phyloP scores from a whole-genome alignment of 805 yeast genomes.

The Blastobotrys chiropterorum region DNA sequence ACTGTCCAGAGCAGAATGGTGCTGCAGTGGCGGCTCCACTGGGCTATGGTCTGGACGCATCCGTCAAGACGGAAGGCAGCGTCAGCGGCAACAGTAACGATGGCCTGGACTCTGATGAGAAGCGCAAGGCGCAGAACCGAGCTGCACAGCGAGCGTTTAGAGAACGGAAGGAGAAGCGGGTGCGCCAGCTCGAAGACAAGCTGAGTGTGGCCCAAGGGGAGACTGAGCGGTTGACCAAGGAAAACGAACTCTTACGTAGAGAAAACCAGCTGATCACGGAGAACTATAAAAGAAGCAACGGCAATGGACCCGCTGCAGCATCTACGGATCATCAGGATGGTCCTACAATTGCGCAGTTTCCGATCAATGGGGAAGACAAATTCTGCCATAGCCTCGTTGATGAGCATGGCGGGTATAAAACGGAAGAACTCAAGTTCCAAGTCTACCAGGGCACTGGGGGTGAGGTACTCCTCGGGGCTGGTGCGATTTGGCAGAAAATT shows the following conservation, averaged over 20 bases:
- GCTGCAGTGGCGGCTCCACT: not conserved
- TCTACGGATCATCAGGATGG: not conserved
- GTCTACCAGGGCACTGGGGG: constrained; percentile 29
- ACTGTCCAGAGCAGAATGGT: not conserved
- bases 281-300: constrained; percentile 31
- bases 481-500: constrained; percentile 82
- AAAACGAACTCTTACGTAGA: constrained; percentile 46
- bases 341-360: constrained; percentile 15
- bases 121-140: constrained; percentile 72
- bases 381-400: constrained; percentile 3
- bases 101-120: constrained; percentile 40
- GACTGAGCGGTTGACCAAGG: constrained; percentile 39
- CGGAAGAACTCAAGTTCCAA: constrained; percentile 7
- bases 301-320: constrained; percentile 1
- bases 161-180: constrained; percentile 67
- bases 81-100: not conserved
- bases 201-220: constrained; percentile 53
- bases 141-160: constrained; percentile 87
- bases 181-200: constrained; percentile 60
- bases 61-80: not conserved
- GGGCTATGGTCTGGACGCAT: not conserved
- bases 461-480: constrained; percentile 53
- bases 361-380: constrained; percentile 17
- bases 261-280: constrained; percentile 52
- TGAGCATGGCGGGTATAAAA: constrained; percentile 15